These are phyloP conservation scores for Penicillium waksmanii DNA, from an alignment of 495 filamentous ascomycete species.

Conservation along the genomic window DNA sequence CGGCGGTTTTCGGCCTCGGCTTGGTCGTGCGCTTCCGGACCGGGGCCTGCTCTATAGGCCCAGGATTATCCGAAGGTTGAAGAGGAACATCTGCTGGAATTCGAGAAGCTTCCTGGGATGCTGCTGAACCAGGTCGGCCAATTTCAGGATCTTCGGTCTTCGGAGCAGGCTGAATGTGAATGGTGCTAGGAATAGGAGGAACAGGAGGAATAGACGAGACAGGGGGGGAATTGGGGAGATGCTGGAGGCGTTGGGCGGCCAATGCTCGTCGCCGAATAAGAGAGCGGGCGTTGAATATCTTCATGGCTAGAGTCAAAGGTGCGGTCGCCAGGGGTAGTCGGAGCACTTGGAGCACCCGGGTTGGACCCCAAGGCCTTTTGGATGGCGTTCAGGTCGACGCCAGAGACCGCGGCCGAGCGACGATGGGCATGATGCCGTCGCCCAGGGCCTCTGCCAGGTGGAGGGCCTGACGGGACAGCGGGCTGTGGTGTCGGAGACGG, in stretches of 20 bases:
- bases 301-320: constrained; percentile 32
- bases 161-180: constrained; percentile 40
- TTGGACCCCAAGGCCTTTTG: constrained; percentile 57
- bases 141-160: constrained; percentile 65
- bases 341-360: constrained; percentile 64
- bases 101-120: constrained; percentile 75
- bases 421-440: constrained; percentile 80
- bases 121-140: constrained; percentile 71
- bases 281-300: constrained; percentile 38
- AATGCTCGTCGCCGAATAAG: constrained; percentile 39
- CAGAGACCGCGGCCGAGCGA: constrained; percentile 85
- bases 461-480: constrained; percentile 49
- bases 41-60: constrained; percentile 66
- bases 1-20: constrained; percentile 55
- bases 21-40: constrained; percentile 50
- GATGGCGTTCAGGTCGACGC: constrained; percentile 76
- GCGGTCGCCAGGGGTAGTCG: constrained; percentile 64
- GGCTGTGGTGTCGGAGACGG: constrained; percentile 51
- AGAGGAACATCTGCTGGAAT: constrained; percentile 59
- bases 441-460: constrained; percentile 50
- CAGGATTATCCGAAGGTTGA: constrained; percentile 49
- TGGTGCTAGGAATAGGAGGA: constrained; percentile 23
- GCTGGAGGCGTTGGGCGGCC: constrained; percentile 38
- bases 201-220: constrained; percentile 24
- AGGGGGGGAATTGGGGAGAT: constrained; percentile 40